Conservation (phyloP, 2,329 filamentous ascomycete genomes). For the Fusarium pseudograminearum region DNA sequence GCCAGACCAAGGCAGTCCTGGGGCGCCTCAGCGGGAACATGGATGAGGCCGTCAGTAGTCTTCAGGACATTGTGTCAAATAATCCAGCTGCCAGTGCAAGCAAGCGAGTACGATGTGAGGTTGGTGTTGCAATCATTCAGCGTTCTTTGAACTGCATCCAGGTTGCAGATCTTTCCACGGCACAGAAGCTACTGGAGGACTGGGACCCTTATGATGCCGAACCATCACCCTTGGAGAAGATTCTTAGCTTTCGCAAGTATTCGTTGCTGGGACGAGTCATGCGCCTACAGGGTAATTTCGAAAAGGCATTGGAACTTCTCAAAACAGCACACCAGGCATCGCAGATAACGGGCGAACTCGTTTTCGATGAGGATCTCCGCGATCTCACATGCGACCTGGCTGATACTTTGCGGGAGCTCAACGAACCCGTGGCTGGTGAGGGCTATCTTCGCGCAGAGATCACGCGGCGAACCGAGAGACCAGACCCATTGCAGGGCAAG, state of each 20-base stretch:
- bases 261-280: conserved; percentile 38
- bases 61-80: conserved; percentile 25
- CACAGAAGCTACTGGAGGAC: conserved; percentile 30
- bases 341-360: conserved; percentile 14
- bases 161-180: conserved; percentile 33
- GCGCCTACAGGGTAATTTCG: conserved; percentile 36
- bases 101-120: conserved; percentile 32
- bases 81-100: conserved; percentile 7
- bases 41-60: conserved; percentile 30
- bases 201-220: conserved; percentile 31
- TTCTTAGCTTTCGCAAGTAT: conserved; percentile 37
- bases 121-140: conserved; percentile 34
- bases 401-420: conserved; percentile 38
- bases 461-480: conserved; percentile 17
- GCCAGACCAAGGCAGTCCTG: conserved; percentile 37
- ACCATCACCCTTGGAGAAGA: conserved; percentile 29
- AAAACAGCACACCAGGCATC: conserved; percentile 17
- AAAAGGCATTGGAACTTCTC: conserved; percentile 23
- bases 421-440: conserved; percentile 30
- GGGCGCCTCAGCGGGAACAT: conserved; percentile 40
- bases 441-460: conserved; percentile 34
- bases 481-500: conserved; percentile 28
- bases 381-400: conserved; percentile 42
- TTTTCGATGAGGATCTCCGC: conserved; percentile 40
- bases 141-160: conserved; percentile 38